These are phyloP conservation scores for Kazachstania taianensis DNA, from an alignment of 805 yeast species.

Conservation along the genomic window DNA sequence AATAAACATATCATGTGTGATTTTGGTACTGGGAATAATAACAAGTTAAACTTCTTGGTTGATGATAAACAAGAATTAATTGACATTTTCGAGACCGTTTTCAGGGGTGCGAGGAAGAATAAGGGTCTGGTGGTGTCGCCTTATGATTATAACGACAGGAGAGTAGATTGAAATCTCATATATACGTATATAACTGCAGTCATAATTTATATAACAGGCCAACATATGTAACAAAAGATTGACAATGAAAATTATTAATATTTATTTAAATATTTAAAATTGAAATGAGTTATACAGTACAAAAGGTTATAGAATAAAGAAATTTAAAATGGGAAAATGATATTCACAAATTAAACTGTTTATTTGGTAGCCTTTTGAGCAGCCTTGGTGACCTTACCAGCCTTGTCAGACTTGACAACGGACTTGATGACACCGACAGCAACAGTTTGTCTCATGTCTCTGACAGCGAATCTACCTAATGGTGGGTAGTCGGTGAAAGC, in stretches of 20 bases:
- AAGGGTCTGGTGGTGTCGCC: conserved; percentile 87
- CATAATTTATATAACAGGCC: no score
- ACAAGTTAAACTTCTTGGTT: conserved; percentile 75
- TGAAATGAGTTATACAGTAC: conserved; percentile 1
- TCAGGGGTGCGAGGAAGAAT: conserved; percentile 86
- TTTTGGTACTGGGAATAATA: conserved; percentile 95
- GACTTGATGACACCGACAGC: conserved; percentile 99
- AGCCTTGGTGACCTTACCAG: conserved; percentile 95
- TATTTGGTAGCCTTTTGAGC: conserved; percentile 39
- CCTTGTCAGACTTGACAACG: conserved; percentile 75
- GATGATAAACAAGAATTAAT: conserved; percentile 81
- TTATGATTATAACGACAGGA: conserved; percentile 43
- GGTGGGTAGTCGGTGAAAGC: conserved; percentile 92
- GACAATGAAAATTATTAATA: background rate
- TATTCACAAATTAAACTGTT: conserved; percentile 8
- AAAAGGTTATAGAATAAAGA: conserved; percentile 1
- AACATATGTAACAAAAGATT: no score
- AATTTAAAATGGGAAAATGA: no score
- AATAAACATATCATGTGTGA: conserved; percentile 98
- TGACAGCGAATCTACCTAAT: conserved; percentile 96
- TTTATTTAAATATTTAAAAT: background rate
- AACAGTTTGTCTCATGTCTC: conserved; percentile 99
- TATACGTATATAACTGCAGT: no score
- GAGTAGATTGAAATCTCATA: no score
- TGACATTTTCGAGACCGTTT: conserved; percentile 81